Evolutionary conservation across 768 basidiomycete genomes (phyloP).

Genomic region (Holtermanniella nyarrowii): DNA sequence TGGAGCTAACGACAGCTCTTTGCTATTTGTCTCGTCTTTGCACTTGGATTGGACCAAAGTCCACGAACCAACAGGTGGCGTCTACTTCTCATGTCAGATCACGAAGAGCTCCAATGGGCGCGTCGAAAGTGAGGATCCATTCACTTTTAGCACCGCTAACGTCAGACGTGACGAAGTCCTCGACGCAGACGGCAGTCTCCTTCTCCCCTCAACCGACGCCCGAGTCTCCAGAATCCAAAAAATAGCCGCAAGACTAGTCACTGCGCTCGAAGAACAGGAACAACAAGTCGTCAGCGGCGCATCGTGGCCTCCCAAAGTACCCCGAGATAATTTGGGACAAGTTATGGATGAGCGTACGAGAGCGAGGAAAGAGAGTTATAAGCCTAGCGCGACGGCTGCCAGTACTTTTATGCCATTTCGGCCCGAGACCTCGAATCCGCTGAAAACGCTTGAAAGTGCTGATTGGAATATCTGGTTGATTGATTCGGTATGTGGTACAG

Average conservation of each 20-base stretch:
- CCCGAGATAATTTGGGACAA: constrained; percentile 18
- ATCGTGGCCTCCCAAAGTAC: constrained; percentile 31
- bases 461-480: constrained; percentile 46
- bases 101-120: constrained; percentile 45
- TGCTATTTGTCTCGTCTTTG: constrained; percentile 43
- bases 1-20: constrained; percentile 33
- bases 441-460: constrained; percentile 38
- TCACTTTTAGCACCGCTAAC: not conserved
- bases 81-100: constrained; percentile 44
- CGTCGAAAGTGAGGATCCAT: constrained; percentile 31
- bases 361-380: constrained; percentile 8
- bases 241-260: constrained; percentile 41
- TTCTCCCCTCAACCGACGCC: constrained; percentile 40
- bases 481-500: constrained; percentile 38
- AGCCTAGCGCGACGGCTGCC: constrained; percentile 28
- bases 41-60: constrained; percentile 44
- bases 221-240: constrained; percentile 38
- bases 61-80: constrained; percentile 44
- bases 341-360: constrained; percentile 27
- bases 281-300: constrained; percentile 35
- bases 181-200: constrained; percentile 37
- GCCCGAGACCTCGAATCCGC: constrained; percentile 42
- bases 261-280: constrained; percentile 41
- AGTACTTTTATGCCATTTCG: constrained; percentile 41
- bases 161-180: constrained; percentile 42